phyloP scores from a whole-genome alignment of 768 basidiomycete genomes.

The Panellus pusillus region DNA sequence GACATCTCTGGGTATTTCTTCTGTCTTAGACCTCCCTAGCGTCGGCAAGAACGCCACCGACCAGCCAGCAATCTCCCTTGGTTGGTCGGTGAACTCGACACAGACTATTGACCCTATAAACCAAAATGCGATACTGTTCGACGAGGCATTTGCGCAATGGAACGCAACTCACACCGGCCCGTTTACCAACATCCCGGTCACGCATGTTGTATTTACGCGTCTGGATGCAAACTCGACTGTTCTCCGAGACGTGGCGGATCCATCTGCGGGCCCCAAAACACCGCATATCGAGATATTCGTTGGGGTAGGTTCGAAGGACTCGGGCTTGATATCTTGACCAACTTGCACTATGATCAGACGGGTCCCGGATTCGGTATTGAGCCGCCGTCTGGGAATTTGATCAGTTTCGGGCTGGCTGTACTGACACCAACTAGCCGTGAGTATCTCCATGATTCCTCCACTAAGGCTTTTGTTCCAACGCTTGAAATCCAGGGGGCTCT shows the following conservation, averaged over 20 bases:
- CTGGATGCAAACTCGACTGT: conserved; percentile 13
- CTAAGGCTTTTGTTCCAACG: background rate
- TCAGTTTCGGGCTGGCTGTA: background rate
- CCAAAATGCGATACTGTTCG: conserved; percentile 16
- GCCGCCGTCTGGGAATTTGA: background rate
- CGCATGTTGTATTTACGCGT: conserved; percentile 22
- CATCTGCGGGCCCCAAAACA: conserved; percentile 24
- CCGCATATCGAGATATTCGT: conserved; percentile 26
- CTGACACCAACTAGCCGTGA: conserved; percentile 9
- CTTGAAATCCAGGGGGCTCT: conserved; percentile 23
- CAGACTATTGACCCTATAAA: conserved; percentile 9
- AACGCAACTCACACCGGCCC: conserved; percentile 25
- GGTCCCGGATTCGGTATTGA: background rate
- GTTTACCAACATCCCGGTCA: conserved; percentile 18
- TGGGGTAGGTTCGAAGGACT: background rate
- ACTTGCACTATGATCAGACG: background rate
- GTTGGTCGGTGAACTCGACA: conserved; percentile 24
- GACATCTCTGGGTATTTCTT: conserved; percentile 16
- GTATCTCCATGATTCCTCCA: background rate
- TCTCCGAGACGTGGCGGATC: conserved; percentile 18
- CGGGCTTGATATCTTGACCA: background rate
- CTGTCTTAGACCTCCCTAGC: conserved; percentile 24
- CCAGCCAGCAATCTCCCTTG: conserved; percentile 21
- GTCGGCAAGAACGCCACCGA: conserved; percentile 30
- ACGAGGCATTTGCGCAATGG: conserved; percentile 24